Evolutionary conservation across 148 eudicot species (phyloP), one percentile per base, ranked within the genome.

Genomic region (Nepenthes gracilis): DNA sequence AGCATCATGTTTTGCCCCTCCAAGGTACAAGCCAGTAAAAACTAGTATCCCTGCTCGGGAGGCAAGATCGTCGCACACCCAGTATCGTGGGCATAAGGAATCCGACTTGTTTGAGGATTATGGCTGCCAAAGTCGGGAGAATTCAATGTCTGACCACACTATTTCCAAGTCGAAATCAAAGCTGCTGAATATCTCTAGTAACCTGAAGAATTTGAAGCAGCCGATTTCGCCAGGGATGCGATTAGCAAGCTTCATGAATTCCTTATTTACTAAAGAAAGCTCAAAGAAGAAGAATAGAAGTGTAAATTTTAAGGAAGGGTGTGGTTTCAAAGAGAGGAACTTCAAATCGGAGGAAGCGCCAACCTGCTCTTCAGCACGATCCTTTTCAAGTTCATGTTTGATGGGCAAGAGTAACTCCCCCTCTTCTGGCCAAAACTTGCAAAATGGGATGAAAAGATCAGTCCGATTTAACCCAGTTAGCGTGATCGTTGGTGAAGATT

Each of bases 141-240:
- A 51, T 2, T 6, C 11, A 5, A 61, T 55, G 53, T 32, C 1
- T 14, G 76, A 73, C 0, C 71, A 67, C 2, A 62, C 56, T 54
- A 58, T 70, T 47, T 61, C 68, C 5, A 81, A 80, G 54, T 72
- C 79, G 1, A 76, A 75, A 55, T 77, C 85, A 5, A 75, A 78
- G 23, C 92, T 89, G 1, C 45, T 65, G 2, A 84, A 75, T 60
- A 66, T 90, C 38, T 90, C 84, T 65, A 71, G 74, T 32, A 82
- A 86, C 60, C 40, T 90, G 63, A 90, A 82, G 84, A 86, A 78
- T 32, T 53, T 83, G 53, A 86, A 84, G 63, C 86, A 84, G 67
- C 97, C 97, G 47, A 77, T 91, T 49, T 91, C 97, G 0, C 97
- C 97, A 0, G 95, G 97, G 0, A 80, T 75, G 0, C 64, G 75